phyloP scores from a whole-genome alignment of 164 flowering plant genomes.

The Annona squamosa region DNA sequence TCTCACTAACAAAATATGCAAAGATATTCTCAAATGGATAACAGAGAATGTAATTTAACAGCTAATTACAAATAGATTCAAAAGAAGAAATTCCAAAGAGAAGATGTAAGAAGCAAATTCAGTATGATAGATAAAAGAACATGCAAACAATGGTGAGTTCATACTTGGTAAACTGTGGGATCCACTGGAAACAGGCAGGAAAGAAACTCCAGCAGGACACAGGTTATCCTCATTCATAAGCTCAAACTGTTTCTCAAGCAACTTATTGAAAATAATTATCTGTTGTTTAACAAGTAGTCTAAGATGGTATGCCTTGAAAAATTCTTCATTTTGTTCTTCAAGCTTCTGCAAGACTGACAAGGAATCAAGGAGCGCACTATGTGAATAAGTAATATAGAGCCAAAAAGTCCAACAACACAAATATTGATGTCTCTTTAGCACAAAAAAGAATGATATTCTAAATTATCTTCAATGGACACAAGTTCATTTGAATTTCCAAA shows the following conservation, averaged over 20 bases:
- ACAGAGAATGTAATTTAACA: too few species aligned
- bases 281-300: constrained; percentile 67
- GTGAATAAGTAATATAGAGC: not conserved
- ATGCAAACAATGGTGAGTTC: constrained; percentile 11
- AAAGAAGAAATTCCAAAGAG: not conserved
- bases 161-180: constrained; percentile 54
- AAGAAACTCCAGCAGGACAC: constrained; percentile 31
- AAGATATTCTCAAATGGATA: not conserved
- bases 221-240: constrained; percentile 46
- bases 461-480: not conserved
- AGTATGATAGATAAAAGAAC: not conserved
- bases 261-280: constrained; percentile 53
- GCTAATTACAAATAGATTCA: not conserved
- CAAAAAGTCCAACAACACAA: too few species aligned
- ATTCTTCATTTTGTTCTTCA: constrained; percentile 72
- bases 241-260: constrained; percentile 61
- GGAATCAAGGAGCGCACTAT: not conserved
- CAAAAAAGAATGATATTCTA: too few species aligned
- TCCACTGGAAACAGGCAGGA: constrained; percentile 59
- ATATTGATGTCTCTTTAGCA: not conserved
- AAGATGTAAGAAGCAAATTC: not conserved
- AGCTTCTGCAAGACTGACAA: constrained; percentile 77
- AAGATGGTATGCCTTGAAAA: constrained; percentile 66
- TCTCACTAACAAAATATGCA: not conserved
- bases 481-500: too few species aligned